Evolutionary conservation across 2,329 filamentous ascomycete genomes (phyloP), one percentile per base, ranked within the genome.

Genomic region (Botryosphaeria dothidea): DNA sequence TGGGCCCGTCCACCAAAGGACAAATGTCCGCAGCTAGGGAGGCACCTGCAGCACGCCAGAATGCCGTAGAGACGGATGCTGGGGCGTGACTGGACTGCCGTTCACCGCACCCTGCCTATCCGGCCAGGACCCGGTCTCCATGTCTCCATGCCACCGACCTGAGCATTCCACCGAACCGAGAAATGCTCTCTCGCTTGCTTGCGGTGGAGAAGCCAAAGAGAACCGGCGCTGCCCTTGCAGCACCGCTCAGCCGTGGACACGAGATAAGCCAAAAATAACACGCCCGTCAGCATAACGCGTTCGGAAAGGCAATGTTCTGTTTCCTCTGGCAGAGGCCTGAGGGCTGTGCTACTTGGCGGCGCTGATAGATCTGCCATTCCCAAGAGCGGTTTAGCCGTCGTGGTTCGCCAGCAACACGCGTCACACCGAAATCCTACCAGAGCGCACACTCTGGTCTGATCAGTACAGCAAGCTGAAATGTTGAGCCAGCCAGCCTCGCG

Each of bases 211-310:
- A 43, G 31, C n/a, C 36, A 6, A 43, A 58, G 54, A 43, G 21
- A 58, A 36, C 43, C 54, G 54, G 31, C 54, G 54, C 54, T 19
- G 54, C 54, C 54, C 54, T 58, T 58, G 54, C 54, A 58, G 54
- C 54, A 31, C 23, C 54, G 21, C 25, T 58, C 36, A 58, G 54
- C 54, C 54, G 54, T 21, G 19, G n/a, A 45, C 43, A 58, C 54
- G 54, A 58, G 36, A 43, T 45, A 58, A 45, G 54, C 54, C 54
- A 58, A 45, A 58, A 58, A 58, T 58, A 58, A 58, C 36, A 29
- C 36, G 21, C 36, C 54, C 23, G 36, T 58, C 54, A 58, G 54
- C 54, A 34, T 13, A 29, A 52, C 49, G 27, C 49, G 15, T 52
- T 17, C 49, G 49, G 49, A 36, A 52, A 2, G 29, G 27, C 23